Percentiles rank a stretch among this genome's conserved stretches.
phyloP scores from a whole-genome alignment of 352 stramenopile species.

The Phytophthora kernoviae region DNA sequence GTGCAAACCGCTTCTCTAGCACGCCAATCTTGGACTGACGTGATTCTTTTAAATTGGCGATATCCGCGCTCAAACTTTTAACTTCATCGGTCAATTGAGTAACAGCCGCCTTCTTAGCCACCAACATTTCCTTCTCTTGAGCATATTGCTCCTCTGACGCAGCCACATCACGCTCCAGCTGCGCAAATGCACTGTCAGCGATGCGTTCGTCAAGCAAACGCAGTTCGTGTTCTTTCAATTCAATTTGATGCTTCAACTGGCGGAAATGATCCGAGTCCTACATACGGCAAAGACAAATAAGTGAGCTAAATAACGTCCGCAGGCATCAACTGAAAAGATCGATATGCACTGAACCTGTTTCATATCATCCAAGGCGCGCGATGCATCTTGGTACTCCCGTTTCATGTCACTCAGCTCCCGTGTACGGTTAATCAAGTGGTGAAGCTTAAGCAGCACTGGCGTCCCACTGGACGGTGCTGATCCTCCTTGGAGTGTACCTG shows the following conservation, averaged over 20 bases:
- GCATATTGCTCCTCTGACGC: slow-evolving; percentile 77
- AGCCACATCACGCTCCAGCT: slow-evolving; percentile 75
- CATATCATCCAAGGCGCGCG: slow-evolving; percentile 64
- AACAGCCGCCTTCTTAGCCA: slow-evolving; percentile 70
- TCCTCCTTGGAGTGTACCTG: slow-evolving; percentile 95
- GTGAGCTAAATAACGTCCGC: too few species aligned
- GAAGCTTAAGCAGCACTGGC: slow-evolving; percentile 82
- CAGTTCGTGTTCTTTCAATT: slow-evolving; percentile 86
- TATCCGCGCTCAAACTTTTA: slow-evolving; percentile 74
- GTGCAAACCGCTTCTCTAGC: slow-evolving; percentile 74
- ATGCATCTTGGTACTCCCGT: slow-evolving; percentile 69
- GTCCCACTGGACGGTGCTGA: slow-evolving; percentile 79
- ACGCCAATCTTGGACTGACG: slow-evolving; percentile 81
- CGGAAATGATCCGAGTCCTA: slow-evolving; percentile 77
- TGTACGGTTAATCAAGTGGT: slow-evolving; percentile 78
- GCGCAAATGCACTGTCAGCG: slow-evolving; percentile 74
- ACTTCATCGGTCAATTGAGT: slow-evolving; percentile 80
- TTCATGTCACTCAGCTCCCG: slow-evolving; percentile 70
- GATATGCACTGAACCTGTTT: slow-evolving; percentile 48
- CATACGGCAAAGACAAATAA: slow-evolving; percentile 4
- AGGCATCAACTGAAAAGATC: too few species aligned
- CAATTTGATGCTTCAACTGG: slow-evolving; percentile 75
- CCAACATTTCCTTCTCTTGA: slow-evolving; percentile 63
- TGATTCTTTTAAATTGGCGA: slow-evolving; percentile 82
- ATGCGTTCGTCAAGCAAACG: slow-evolving; percentile 82